These are phyloP conservation scores for Chlamydomonas reinhardtii DNA, from an alignment of 163 green algal genomes.

Conservation along the genomic window DNA sequence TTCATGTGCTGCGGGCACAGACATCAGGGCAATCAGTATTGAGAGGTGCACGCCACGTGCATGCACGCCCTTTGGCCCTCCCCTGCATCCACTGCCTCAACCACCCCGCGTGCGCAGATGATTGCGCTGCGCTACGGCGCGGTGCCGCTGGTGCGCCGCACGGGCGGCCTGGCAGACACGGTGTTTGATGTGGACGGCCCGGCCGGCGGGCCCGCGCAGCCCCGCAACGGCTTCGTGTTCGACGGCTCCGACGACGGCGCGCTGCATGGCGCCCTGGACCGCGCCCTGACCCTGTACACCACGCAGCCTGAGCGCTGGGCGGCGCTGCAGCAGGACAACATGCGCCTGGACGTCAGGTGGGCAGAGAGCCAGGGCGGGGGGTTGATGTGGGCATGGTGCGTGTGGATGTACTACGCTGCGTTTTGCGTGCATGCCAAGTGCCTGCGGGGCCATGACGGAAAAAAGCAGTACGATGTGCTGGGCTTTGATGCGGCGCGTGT, in stretches of 20 bases:
- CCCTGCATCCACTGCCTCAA: too few species aligned
- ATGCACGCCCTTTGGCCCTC: too few species aligned
- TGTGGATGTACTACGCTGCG: background rate
- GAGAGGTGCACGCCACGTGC: too few species aligned
- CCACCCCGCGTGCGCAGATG: constrained; percentile 97
- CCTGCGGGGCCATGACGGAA: too few species aligned
- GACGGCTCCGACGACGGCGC: constrained; percentile 84
- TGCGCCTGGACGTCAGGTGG: constrained; percentile 62
- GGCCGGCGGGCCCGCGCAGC: constrained; percentile 44
- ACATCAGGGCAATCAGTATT: too few species aligned
- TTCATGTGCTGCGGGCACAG: too few species aligned
- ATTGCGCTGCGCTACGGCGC: constrained; percentile 86
- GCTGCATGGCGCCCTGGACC: constrained; percentile 76
- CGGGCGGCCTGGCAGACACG: constrained; percentile 95
- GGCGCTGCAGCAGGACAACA: constrained; percentile 71
- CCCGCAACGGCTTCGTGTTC: constrained; percentile 92
- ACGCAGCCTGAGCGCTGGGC: constrained; percentile 67
- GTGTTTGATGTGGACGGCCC: constrained; percentile 90
- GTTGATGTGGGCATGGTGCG: too few species aligned
- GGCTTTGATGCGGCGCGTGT: too few species aligned
- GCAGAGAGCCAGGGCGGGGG: too few species aligned
- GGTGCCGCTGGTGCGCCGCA: constrained; percentile 92
- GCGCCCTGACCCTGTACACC: constrained; percentile 76
- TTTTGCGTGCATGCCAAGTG: too few species aligned
- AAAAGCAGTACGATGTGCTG: too few species aligned